A percentile compares a stretch with the other conserved stretches of the same genome.
Conservation (phyloP, 805 yeast genomes). For the Kuraishia cidri region DNA sequence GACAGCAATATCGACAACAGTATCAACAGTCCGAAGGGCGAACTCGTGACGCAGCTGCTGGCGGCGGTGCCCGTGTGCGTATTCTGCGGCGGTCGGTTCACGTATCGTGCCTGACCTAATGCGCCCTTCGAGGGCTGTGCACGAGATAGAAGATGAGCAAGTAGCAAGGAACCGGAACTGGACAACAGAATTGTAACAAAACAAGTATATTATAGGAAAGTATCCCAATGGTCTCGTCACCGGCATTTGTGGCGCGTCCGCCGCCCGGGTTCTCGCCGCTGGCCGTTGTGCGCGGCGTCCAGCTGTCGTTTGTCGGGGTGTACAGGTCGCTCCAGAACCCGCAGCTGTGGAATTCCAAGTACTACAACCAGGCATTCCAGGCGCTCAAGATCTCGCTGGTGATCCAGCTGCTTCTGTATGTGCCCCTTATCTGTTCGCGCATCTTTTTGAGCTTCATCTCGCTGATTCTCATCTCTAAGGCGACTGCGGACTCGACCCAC, state of each 20-base stretch:
- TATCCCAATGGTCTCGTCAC: constrained; percentile 42
- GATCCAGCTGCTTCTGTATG: constrained; percentile 23
- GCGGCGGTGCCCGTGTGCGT: not conserved
- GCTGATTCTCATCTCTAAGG: constrained; percentile 7
- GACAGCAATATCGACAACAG: constrained; percentile 8
- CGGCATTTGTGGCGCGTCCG: constrained; percentile 47
- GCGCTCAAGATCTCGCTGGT: constrained; percentile 27
- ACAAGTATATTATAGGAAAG: constrained; percentile 1
- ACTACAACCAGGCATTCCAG: constrained; percentile 23
- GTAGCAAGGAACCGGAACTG: not conserved
- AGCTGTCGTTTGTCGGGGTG: constrained; percentile 40
- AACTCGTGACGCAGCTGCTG: not conserved
- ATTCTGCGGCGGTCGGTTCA: not conserved
- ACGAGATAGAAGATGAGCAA: not conserved
- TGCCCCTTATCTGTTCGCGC: constrained; percentile 14
- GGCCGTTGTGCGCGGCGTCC: constrained; percentile 44
- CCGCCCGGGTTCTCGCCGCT: constrained; percentile 41
- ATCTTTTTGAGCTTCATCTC: constrained; percentile 12
- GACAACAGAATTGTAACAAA: not conserved
- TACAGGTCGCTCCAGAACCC: constrained; percentile 38
- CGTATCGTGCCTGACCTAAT: not conserved
- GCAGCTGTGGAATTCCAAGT: constrained; percentile 21
- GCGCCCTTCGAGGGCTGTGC: not conserved
- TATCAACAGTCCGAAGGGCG: constrained; percentile 14
- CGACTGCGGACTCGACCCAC: constrained; percentile 7